Evolutionary conservation across 1,139 yeast genomes (phyloP).

Genomic region (Candida sp.): DNA sequence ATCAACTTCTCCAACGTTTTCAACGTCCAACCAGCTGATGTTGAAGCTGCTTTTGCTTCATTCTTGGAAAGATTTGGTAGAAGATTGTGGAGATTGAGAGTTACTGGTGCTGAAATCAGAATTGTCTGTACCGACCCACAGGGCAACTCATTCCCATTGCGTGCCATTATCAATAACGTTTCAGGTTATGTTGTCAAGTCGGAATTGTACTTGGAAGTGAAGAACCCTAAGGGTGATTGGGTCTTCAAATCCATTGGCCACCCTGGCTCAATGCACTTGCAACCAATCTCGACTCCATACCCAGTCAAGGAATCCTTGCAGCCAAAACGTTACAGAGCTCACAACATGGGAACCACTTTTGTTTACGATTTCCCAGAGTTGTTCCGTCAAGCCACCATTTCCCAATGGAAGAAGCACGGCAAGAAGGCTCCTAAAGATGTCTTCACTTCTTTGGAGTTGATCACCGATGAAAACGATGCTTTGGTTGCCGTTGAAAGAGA

Average conservation of each 20-base stretch:
- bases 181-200: conserved; percentile 98
- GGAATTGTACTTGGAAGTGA: conserved; percentile 92
- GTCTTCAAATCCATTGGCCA: conserved; percentile 93
- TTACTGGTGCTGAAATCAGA: conserved; percentile 97
- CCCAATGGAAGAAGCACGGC: conserved; percentile 80
- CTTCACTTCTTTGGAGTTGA: conserved; percentile 81
- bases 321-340: conserved; percentile 98
- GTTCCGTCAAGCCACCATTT: conserved; percentile 89
- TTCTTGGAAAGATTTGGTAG: conserved; percentile 98
- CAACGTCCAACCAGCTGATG: conserved; percentile 93
- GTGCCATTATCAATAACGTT: conserved; percentile 95
- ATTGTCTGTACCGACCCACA: conserved; percentile 92
- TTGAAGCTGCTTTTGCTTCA: conserved; percentile 97
- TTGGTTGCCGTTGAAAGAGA: conserved; percentile 92
- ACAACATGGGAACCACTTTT: conserved; percentile 97
- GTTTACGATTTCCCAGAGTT: conserved; percentile 99
- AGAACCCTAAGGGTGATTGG: conserved; percentile 94
- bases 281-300: conserved; percentile 95
- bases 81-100: conserved; percentile 95
- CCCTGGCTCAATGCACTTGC: conserved; percentile 97
- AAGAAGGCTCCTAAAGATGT: conserved; percentile 78
- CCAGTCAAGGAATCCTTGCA: conserved; percentile 98
- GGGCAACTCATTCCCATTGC: conserved; percentile 91
- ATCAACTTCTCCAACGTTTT: conserved; percentile 96
- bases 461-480: conserved; percentile 77